phyloP scores from a whole-genome alignment of 2,329 filamentous ascomycete genomes.

The Cryphonectria radicalis region DNA sequence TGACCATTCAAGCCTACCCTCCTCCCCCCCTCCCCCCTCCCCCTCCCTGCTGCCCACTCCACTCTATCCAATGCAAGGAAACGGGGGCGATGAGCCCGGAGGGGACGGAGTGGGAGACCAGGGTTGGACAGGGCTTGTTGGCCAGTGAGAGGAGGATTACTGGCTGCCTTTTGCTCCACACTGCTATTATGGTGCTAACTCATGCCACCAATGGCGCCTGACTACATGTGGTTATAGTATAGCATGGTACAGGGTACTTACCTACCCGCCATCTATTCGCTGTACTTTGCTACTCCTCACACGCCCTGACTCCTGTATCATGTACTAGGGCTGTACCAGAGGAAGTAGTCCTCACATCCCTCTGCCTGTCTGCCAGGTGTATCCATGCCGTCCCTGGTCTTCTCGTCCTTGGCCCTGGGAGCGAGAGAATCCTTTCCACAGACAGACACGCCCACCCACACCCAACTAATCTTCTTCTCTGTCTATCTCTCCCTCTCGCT shows the following conservation, averaged over 20 bases:
- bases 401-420: neutral
- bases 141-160: neutral
- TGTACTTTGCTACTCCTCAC: neutral
- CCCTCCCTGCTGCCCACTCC: neutral
- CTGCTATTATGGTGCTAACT: neutral
- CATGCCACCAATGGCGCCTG: neutral
- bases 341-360: neutral
- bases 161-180: neutral
- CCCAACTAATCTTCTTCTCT: neutral
- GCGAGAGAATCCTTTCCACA: constrained; percentile 1
- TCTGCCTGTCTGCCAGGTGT: neutral
- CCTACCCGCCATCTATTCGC: neutral
- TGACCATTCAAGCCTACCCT: neutral
- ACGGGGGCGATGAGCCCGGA: constrained; percentile 1
- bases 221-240: neutral
- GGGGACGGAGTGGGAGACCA: neutral
- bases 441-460: neutral
- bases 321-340: neutral
- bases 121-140: neutral
- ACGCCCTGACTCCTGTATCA: neutral
- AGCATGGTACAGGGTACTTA: neutral
- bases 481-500: neutral
- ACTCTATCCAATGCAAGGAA: neutral
- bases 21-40: neutral
- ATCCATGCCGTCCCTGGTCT: neutral